Percentiles rank a stretch among this genome's conserved stretches.
Evolutionary conservation across 2,329 filamentous ascomycete species (phyloP).

Genomic region (Plenodomus tracheiphilus): DNA sequence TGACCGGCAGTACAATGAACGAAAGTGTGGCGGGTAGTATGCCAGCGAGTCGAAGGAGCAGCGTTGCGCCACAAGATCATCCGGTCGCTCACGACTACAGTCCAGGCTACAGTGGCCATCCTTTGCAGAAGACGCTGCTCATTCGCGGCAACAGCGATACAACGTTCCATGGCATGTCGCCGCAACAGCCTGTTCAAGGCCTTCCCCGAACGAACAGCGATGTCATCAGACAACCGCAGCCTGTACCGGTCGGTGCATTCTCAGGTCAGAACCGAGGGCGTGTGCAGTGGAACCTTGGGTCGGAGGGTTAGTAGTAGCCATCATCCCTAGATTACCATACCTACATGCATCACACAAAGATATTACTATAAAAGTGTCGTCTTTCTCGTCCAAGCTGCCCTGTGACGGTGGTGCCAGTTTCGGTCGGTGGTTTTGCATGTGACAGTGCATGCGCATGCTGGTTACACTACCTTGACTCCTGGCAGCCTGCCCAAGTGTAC

Average conservation of each 20-base stretch:
- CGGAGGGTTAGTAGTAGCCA: constrained; percentile 20
- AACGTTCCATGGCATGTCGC: constrained; percentile 9
- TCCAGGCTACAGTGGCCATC: constrained; percentile 22
- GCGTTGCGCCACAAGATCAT: constrained; percentile 21
- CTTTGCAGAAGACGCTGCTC: constrained; percentile 20
- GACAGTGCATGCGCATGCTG: too few relatives aligned
- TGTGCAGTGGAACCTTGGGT: constrained; percentile 43
- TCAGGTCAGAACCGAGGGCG: constrained; percentile 20
- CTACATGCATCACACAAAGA: not conserved
- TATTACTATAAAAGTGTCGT: not conserved
- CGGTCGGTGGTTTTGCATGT: too few relatives aligned
- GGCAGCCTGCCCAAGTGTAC: too few relatives aligned
- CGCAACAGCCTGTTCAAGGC: constrained; percentile 10
- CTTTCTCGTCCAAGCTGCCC: too few relatives aligned
- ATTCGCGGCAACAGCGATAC: constrained; percentile 31
- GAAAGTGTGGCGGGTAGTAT: constrained; percentile 13
- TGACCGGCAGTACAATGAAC: constrained; percentile 13
- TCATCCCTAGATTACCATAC: not conserved
- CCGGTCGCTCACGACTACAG: constrained; percentile 18
- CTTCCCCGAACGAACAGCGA: constrained; percentile 33
- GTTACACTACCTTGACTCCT: too few relatives aligned
- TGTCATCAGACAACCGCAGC: constrained; percentile 32
- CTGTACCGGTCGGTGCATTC: constrained; percentile 24
- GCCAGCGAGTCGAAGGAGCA: constrained; percentile 17
- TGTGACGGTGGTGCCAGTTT: too few relatives aligned